Evolutionary conservation across 345 rosid species (phyloP).

Genomic region (Geranium brycei): DNA sequence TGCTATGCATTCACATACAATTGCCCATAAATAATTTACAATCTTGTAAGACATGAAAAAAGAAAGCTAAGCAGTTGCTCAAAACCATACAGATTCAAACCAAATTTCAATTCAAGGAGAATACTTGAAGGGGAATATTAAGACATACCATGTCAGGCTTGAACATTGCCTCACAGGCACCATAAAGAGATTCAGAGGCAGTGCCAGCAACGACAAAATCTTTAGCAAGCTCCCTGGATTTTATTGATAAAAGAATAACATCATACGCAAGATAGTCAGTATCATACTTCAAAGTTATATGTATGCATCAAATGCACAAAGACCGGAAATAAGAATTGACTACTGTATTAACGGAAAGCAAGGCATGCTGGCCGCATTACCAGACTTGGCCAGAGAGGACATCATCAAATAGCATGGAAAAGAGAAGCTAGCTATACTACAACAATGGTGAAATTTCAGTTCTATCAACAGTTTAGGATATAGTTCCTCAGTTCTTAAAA

Average conservation of each 20-base stretch:
- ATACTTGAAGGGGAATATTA: neutral
- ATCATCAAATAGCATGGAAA: neutral
- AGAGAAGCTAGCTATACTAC: neutral
- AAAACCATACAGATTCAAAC: neutral
- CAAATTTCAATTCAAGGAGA: neutral
- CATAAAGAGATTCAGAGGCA: constrained; percentile 89
- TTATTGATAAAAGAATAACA: constrained; percentile 3
- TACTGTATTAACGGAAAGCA: neutral
- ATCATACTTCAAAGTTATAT: neutral
- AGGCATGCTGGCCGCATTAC: neutral
- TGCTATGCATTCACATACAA: neutral
- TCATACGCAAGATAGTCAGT: neutral
- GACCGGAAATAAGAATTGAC: neutral
- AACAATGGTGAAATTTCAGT: neutral
- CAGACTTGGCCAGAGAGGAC: neutral
- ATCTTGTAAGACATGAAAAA: too few species aligned
- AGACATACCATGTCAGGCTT: constrained; percentile 82
- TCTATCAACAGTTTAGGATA: neutral
- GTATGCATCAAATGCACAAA: neutral
- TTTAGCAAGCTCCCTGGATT: constrained; percentile 81
- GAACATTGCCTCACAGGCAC: constrained; percentile 91
- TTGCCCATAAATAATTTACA: too few species aligned
- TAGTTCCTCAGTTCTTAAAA: too few species aligned
- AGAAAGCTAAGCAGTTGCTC: neutral
- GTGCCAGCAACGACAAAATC: constrained; percentile 95